Evolutionary conservation across 768 basidiomycete genomes (phyloP), one percentile per base, ranked within the genome.

Genomic region (Aureoboletus auriporus): DNA sequence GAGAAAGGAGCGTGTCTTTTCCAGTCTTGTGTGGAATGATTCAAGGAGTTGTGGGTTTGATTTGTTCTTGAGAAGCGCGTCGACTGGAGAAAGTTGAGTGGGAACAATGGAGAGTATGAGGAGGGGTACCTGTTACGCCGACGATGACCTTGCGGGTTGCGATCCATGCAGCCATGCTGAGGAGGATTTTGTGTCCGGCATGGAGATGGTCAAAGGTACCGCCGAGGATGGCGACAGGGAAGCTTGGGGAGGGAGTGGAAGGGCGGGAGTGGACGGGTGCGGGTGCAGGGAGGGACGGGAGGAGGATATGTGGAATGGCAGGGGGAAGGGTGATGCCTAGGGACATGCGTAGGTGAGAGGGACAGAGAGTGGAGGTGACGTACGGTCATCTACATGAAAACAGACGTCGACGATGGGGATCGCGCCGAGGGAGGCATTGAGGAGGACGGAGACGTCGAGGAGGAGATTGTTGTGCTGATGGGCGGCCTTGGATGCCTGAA

Each of bases 171-270:
- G 82, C 86, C 83, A 96, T 92, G 60, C 91, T 89, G 10, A 99
- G 78, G 27, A 99, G 79, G 51, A 99, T 94, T 69, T 96, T 96
- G 72, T 99, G 96, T 0, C 95, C 96, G 4, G 93, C 82, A 63
- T 99, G 96, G 13, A 99, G 79, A 65, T 98, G 96, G 69, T 99
- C 96, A 67, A 98, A 98, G 0, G 96, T 98, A 0, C 96, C 96
- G 6, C 96, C 95, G 8, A 97, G 75, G 0, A 83, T 87, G n/a
- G 86, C 80, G 44, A 92, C 88, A 11, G 85, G 86, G 61, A 71
- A 77, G 11, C 54, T 42, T 6, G 70, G 53, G 1, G 53, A 43
- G 16, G n/a, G 41, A 3, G 38, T 1, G 35, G 45, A 49, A 27
- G 41, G 33, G 26, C 20, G 7, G 33, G 10, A 39, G 38, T 13